These are phyloP conservation scores for Casaregolazyma suthepensis DNA, from an alignment of 1,139 yeast genomes.

Conservation along the genomic window DNA sequence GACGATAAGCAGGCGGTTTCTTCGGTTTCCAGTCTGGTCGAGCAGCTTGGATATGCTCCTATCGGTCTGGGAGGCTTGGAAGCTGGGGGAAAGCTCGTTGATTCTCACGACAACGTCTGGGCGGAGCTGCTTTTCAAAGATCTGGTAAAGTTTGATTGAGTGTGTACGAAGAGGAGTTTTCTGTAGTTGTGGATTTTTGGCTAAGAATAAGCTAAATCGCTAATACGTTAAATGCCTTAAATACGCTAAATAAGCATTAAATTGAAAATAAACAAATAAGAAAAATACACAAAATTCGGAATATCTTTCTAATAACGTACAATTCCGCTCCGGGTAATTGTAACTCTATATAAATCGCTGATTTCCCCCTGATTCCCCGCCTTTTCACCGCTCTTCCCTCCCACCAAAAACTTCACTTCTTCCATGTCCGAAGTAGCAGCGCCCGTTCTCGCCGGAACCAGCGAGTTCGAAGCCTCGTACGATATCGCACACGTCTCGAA, in stretches of 20 bases:
- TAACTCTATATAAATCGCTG: no score
- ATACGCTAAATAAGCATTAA: no score
- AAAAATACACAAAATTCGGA: no score
- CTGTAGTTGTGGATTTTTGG: neutral
- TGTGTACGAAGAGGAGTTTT: neutral
- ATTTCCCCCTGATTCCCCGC: no score
- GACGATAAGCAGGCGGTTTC: neutral
- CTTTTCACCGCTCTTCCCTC: neutral
- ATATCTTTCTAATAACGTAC: no score
- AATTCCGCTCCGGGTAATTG: no score
- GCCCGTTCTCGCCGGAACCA: conserved; percentile 56
- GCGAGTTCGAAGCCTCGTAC: conserved; percentile 49
- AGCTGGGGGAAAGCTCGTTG: neutral
- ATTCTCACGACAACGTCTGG: neutral
- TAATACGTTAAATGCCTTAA: no score
- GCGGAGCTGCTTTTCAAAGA: neutral
- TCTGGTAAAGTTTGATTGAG: neutral
- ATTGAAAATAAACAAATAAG: no score
- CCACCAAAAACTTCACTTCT: neutral
- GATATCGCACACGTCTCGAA: conserved; percentile 30
- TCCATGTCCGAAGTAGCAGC: conserved; percentile 31
- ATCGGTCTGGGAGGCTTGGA: neutral
- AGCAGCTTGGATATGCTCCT: neutral
- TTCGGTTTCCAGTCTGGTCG: neutral
- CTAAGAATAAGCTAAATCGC: no score